Conservation (phyloP, 305 asterid genomes). For the Solanum hybrid region DNA sequence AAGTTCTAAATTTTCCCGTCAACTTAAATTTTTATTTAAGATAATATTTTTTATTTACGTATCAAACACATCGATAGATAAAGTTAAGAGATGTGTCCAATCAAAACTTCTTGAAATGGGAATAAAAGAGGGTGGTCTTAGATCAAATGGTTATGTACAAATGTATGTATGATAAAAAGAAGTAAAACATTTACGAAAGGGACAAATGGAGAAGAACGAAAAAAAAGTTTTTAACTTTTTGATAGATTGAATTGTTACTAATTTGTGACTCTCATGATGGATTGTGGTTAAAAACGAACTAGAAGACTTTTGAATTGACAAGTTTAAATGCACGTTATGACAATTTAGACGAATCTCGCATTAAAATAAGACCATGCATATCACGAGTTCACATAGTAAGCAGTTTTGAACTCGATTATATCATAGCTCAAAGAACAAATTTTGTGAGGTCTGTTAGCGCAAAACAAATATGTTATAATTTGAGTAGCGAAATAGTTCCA, state of each 20-base stretch:
- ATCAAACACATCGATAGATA: background rate
- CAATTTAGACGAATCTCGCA: background rate
- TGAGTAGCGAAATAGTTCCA: background rate
- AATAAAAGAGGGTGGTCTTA: conserved; percentile 26
- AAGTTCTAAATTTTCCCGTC: too few relatives aligned
- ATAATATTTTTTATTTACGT: background rate
- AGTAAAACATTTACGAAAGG: background rate
- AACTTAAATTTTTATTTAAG: too few relatives aligned
- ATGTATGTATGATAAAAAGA: conserved; percentile 30
- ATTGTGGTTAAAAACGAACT: background rate
- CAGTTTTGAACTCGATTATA: background rate
- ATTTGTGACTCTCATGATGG: background rate
- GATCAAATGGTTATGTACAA: conserved; percentile 44
- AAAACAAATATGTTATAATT: background rate
- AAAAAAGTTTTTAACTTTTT: background rate
- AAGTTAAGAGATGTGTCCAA: conserved; percentile 25
- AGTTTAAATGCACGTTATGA: background rate
- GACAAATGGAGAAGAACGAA: background rate
- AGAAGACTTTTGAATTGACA: background rate
- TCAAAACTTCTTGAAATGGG: conserved; percentile 31
- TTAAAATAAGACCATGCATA: background rate
- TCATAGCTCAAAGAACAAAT: background rate
- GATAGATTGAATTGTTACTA: background rate
- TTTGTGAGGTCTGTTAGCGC: background rate
- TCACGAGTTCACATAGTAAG: background rate